phyloP scores from a whole-genome alignment of 2,329 filamentous ascomycete genomes.

The Colletotrichum falcatum region DNA sequence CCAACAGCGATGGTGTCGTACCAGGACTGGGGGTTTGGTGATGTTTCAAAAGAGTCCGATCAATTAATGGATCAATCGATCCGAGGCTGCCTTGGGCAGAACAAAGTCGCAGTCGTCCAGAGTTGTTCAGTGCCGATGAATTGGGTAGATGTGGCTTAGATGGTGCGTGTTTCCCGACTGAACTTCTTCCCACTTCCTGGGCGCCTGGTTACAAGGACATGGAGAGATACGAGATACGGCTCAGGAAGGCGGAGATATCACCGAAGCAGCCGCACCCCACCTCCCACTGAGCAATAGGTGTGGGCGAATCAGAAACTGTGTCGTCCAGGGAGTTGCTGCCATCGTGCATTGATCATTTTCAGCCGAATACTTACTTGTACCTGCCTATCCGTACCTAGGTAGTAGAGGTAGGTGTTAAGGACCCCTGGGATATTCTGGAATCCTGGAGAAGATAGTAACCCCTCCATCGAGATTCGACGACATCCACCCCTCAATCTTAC shows the following conservation, averaged over 20 bases:
- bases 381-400: too few relatives aligned
- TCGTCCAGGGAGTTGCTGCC: conserved; percentile 15
- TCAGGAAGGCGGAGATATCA: conserved; percentile 26
- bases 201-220: conserved; percentile 26
- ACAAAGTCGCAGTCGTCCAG: conserved; percentile 5
- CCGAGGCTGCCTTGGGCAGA: background rate
- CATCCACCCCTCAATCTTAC: conserved; percentile 31
- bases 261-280: background rate
- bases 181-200: conserved; percentile 17
- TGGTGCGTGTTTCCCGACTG: conserved; percentile 31
- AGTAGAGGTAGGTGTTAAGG: background rate
- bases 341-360: conserved; percentile 36
- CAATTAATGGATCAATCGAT: background rate
- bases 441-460: conserved; percentile 42
- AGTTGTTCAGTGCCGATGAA: background rate
- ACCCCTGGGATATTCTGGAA: conserved; percentile 43
- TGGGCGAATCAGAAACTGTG: conserved; percentile 17
- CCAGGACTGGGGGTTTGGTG: background rate
- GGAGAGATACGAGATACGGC: background rate
- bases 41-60: conserved; percentile 27
- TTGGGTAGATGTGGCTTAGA: conserved; percentile 15
- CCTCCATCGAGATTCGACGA: conserved; percentile 41
- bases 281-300: background rate
- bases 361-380: conserved; percentile 29
- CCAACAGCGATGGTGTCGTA: conserved; percentile 3